These are phyloP conservation scores for Coemansia sp. DNA, from an alignment of 192 early-diverging fungal species.

Conservation along the genomic window DNA sequence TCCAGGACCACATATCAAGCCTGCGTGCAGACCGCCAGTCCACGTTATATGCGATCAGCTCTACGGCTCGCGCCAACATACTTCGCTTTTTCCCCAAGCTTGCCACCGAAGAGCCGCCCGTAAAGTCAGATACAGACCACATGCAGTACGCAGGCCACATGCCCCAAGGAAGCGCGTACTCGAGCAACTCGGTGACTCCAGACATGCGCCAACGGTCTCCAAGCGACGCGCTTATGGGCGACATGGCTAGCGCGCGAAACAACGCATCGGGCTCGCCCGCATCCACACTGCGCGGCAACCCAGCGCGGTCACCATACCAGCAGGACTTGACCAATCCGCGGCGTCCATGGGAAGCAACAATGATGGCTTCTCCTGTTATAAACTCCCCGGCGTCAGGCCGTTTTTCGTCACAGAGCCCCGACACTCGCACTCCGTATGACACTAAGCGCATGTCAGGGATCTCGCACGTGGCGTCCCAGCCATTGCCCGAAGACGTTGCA, in stretches of 20 bases:
- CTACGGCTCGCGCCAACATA: constrained; percentile 31
- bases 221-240: constrained; percentile 32
- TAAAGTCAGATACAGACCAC: neutral
- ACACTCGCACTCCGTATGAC: constrained; percentile 10
- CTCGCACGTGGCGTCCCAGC: constrained; percentile 29
- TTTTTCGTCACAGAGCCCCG: constrained; percentile 31
- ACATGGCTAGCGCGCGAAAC: neutral
- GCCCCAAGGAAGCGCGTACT: neutral
- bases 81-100: constrained; percentile 43
- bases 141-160: neutral
- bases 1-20: constrained; percentile 26
- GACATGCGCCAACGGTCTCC: constrained; percentile 26
- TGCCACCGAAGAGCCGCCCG: constrained; percentile 9
- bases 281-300: constrained; percentile 36
- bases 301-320: constrained; percentile 37
- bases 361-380: constrained; percentile 40
- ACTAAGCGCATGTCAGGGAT: constrained; percentile 30
- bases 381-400: constrained; percentile 39
- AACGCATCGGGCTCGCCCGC: constrained; percentile 24
- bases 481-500: constrained; percentile 32
- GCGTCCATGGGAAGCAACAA: constrained; percentile 37
- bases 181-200: constrained; percentile 7
- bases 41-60: constrained; percentile 36
- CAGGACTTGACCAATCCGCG: constrained; percentile 22
- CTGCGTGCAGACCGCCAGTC: constrained; percentile 37